Evolutionary conservation across 352 stramenopile genomes (phyloP).

Genomic region (Phytopythium mirpurense): DNA sequence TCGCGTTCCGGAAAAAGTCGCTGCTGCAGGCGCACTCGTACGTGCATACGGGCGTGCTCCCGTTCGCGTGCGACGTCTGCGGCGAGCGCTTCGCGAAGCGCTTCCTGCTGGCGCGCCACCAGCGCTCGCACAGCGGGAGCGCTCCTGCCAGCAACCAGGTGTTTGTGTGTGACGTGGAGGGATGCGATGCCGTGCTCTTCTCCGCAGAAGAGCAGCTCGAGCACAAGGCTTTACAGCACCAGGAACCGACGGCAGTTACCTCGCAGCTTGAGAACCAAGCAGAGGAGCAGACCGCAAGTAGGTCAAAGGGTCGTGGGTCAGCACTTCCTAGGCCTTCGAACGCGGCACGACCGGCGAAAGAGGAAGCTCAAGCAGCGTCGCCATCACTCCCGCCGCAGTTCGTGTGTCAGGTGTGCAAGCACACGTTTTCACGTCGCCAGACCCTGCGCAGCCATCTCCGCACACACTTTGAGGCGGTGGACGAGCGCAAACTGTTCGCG

Average conservation of each 20-base stretch:
- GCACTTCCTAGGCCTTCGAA: too few relatives aligned
- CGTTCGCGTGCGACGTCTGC: slow-evolving; percentile 68
- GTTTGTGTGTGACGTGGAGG: slow-evolving; percentile 34
- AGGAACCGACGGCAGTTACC: background rate
- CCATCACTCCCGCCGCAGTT: slow-evolving; percentile 11
- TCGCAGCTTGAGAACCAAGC: background rate
- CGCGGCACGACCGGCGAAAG: too few relatives aligned
- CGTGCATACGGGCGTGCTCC: slow-evolving; percentile 67
- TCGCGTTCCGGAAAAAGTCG: slow-evolving; percentile 80
- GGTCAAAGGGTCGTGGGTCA: too few relatives aligned
- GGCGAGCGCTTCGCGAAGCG: slow-evolving; percentile 53
- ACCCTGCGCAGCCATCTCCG: slow-evolving; percentile 53
- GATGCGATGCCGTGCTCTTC: slow-evolving; percentile 56
- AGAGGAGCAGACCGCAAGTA: too few relatives aligned
- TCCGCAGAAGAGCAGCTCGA: slow-evolving; percentile 31
- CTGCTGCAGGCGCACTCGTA: slow-evolving; percentile 70
- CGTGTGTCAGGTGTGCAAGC: slow-evolving; percentile 48
- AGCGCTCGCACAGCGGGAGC: slow-evolving; percentile 24
- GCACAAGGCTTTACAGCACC: slow-evolving; percentile 16
- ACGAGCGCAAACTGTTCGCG: slow-evolving; percentile 53
- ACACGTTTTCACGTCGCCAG: slow-evolving; percentile 42
- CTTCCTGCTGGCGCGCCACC: slow-evolving; percentile 50
- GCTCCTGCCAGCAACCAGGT: slow-evolving; percentile 33
- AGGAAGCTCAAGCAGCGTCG: background rate
- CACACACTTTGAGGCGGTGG: slow-evolving; percentile 55